Conservation (phyloP, 2,329 filamentous ascomycete genomes). For the Trichoderma cornu-damae region DNA sequence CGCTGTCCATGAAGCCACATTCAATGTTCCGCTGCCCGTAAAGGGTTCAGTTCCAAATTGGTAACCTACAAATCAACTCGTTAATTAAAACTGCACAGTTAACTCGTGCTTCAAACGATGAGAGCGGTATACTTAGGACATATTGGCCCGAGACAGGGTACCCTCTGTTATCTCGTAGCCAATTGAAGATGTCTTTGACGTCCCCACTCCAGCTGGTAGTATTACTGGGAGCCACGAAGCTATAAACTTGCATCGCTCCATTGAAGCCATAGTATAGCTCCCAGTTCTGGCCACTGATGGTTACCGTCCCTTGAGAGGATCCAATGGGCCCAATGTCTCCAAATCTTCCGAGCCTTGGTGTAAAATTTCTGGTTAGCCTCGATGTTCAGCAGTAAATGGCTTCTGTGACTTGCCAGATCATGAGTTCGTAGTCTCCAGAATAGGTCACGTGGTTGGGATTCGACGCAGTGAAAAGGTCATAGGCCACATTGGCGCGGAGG, state of each 20-base stretch:
- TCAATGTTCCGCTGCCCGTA: constrained; percentile 3
- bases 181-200: constrained; percentile 6
- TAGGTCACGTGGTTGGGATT: constrained; percentile 8
- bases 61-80: neutral
- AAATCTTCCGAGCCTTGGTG: neutral
- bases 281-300: neutral
- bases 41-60: constrained; percentile 10
- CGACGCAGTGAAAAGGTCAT: constrained; percentile 7
- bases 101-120: too few relatives aligned
- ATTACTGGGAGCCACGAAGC: neutral
- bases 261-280: constrained; percentile 1
- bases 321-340: neutral
- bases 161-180: neutral
- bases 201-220: neutral
- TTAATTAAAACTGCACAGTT: neutral
- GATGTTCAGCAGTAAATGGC: fast-evolving
- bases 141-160: constrained; percentile 4
- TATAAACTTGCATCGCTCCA: constrained; percentile 7
- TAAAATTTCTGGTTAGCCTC: neutral
- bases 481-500: constrained; percentile 3
- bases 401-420: neutral
- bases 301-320: neutral
- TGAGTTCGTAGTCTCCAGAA: constrained; percentile 7
- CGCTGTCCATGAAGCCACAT: neutral
- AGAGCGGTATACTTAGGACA: neutral